Percentiles rank a stretch among this genome's conserved stretches.
These are phyloP conservation scores for Thraustochytrium sp. DNA, from an alignment of 352 stramenopile genomes.

Conservation along the genomic window DNA sequence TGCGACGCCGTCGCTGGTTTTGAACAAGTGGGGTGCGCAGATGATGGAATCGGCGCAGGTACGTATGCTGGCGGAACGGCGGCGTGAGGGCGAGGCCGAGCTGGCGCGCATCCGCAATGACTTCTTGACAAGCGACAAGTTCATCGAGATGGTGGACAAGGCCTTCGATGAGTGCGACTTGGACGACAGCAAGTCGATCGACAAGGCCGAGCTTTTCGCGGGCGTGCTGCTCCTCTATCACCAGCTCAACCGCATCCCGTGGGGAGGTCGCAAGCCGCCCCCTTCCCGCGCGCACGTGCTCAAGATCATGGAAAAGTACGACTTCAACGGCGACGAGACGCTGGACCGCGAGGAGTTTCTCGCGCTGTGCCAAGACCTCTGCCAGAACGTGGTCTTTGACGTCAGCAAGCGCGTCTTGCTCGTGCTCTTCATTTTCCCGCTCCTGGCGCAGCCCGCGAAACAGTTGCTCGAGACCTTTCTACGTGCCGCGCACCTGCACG, in stretches of 20 bases:
- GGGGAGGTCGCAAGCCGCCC: slow-evolving; percentile 37
- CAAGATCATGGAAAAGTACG: slow-evolving; percentile 31
- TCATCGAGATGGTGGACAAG: slow-evolving; percentile 32
- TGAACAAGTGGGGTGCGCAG: background rate
- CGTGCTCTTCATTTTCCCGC: slow-evolving; percentile 18
- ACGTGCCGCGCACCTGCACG: background rate
- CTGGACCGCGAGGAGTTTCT: slow-evolving; percentile 29
- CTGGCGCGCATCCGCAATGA: background rate
- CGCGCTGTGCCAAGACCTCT: slow-evolving; percentile 33
- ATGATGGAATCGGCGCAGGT: background rate
- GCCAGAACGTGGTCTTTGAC: slow-evolving; percentile 1
- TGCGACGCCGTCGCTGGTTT: background rate
- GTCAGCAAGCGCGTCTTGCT: slow-evolving; percentile 23
- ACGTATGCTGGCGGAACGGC: background rate
- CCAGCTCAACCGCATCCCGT: slow-evolving; percentile 28
- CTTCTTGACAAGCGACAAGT: background rate
- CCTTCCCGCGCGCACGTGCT: background rate
- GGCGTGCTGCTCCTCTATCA: slow-evolving; percentile 39
- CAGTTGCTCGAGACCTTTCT: background rate
- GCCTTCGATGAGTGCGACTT: slow-evolving; percentile 41
- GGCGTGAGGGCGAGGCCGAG: background rate
- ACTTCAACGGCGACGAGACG: slow-evolving; percentile 3
- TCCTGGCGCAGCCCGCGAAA: slow-evolving; percentile 3
- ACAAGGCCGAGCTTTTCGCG: slow-evolving; percentile 29
- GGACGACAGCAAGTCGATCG: slow-evolving; percentile 10